These are phyloP conservation scores for Rutstroemia sp. DNA, from an alignment of 2,329 filamentous ascomycete genomes.

Conservation along the genomic window DNA sequence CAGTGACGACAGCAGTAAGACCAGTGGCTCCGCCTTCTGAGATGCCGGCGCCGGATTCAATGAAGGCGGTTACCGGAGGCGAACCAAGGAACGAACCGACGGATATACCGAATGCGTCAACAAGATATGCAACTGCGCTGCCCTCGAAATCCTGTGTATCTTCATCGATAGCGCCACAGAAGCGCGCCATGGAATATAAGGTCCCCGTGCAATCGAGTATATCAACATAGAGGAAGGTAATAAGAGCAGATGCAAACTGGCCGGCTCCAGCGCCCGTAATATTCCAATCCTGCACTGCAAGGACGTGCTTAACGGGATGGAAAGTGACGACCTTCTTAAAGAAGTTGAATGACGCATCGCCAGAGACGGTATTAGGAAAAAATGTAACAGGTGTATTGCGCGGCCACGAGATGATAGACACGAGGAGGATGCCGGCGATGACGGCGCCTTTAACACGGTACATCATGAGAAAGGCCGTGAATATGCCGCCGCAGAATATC, in stretches of 20 bases:
- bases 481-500: slow-evolving; percentile 76
- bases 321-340: slow-evolving; percentile 85
- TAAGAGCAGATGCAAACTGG: slow-evolving; percentile 75
- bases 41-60: slow-evolving; percentile 86
- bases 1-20: slow-evolving; percentile 71
- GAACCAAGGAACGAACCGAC: slow-evolving; percentile 72
- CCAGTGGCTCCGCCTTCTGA: slow-evolving; percentile 82
- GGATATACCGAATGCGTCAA: slow-evolving; percentile 73
- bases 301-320: slow-evolving; percentile 63
- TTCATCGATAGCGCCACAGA: slow-evolving; percentile 72
- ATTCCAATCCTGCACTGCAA: slow-evolving; percentile 69
- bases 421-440: slow-evolving; percentile 73
- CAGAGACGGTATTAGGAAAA: slow-evolving; percentile 66
- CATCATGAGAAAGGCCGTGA: slow-evolving; percentile 75
- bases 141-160: slow-evolving; percentile 83
- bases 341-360: slow-evolving; percentile 70
- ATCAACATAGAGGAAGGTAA: slow-evolving; percentile 87
- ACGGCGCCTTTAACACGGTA: slow-evolving; percentile 84
- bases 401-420: slow-evolving; percentile 86
- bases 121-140: slow-evolving; percentile 73
- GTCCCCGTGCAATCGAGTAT: slow-evolving; percentile 84
- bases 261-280: slow-evolving; percentile 60
- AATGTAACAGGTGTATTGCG: slow-evolving; percentile 68
- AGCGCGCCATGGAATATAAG: slow-evolving; percentile 83
- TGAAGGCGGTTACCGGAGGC: slow-evolving; percentile 78